Evolutionary conservation across 2,329 filamentous ascomycete species (phyloP).

Genomic region (Claviceps sp.): DNA sequence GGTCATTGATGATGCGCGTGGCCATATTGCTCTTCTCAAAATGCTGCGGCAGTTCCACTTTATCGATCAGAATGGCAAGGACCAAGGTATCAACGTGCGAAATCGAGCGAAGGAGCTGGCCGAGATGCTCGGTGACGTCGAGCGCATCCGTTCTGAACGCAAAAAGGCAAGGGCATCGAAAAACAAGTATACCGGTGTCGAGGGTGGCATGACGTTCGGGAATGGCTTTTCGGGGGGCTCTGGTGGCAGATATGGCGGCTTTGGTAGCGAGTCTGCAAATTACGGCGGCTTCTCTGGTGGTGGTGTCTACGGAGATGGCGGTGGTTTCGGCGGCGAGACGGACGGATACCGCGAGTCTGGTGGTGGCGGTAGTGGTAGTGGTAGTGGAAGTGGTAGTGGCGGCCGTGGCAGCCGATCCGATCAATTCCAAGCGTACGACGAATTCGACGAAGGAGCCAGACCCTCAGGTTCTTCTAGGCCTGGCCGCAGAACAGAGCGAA

Average conservation of each 20-base stretch:
- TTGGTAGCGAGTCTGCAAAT: slow-evolving; percentile 72
- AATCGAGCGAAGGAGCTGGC: slow-evolving; percentile 93
- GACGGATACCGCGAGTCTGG: slow-evolving; percentile 83
- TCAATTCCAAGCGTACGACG: slow-evolving; percentile 92
- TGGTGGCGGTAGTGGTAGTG: slow-evolving; percentile 75
- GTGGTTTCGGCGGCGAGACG: slow-evolving; percentile 59
- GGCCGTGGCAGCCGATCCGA: slow-evolving; percentile 45
- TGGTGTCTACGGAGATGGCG: slow-evolving; percentile 87
- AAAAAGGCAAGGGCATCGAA: slow-evolving; percentile 87
- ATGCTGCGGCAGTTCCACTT: slow-evolving; percentile 98
- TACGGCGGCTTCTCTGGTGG: slow-evolving; percentile 55
- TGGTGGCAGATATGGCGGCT: slow-evolving; percentile 65
- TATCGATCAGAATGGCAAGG: slow-evolving; percentile 92
- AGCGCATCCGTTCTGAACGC: slow-evolving; percentile 64
- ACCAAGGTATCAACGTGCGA: slow-evolving; percentile 94
- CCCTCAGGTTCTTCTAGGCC: slow-evolving; percentile 32
- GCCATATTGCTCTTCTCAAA: slow-evolving; percentile 87
- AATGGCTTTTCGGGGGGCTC: slow-evolving; percentile 33
- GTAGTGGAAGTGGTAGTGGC: slow-evolving; percentile 34
- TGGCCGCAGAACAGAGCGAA: slow-evolving; percentile 19
- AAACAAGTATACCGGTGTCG: slow-evolving; percentile 91
- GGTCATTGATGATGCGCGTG: slow-evolving; percentile 91
- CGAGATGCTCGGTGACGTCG: slow-evolving; percentile 85
- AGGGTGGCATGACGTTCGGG: slow-evolving; percentile 58
- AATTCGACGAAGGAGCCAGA: slow-evolving; percentile 66